phyloP scores from a whole-genome alignment of 1,284 basidiomycete genomes.

The Trichosporon ovoides region DNA sequence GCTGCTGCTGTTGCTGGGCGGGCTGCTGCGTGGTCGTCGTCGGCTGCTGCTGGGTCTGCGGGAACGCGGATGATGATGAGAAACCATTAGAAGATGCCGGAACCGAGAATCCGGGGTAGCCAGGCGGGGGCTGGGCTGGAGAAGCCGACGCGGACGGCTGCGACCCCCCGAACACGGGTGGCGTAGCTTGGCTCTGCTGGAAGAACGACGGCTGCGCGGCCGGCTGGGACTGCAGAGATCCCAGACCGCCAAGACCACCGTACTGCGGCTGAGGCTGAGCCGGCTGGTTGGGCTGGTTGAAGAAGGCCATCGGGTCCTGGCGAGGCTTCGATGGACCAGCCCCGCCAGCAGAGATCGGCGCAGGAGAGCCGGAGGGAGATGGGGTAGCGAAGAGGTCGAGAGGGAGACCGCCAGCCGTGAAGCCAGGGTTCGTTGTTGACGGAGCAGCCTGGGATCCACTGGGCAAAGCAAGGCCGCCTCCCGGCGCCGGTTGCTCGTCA shows the following conservation, averaged over 20 bases:
- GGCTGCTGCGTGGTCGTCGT: slow-evolving; percentile 4
- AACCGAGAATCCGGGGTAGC: too few species aligned
- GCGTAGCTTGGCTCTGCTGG: slow-evolving; percentile 13
- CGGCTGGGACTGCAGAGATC: not conserved
- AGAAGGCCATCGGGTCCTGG: slow-evolving; percentile 47
- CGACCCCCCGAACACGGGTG: slow-evolving; percentile 4
- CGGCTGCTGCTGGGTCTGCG: slow-evolving; percentile 13
- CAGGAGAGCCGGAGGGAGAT: slow-evolving; percentile 31
- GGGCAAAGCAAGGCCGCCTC: slow-evolving; percentile 42
- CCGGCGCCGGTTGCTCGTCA: slow-evolving; percentile 29
- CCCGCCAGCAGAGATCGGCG: slow-evolving; percentile 11
- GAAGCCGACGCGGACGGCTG: slow-evolving; percentile 12
- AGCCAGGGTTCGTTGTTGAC: slow-evolving; percentile 23
- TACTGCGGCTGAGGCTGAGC: slow-evolving; percentile 15
- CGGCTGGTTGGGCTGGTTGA: slow-evolving; percentile 26
- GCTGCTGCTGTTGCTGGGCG: slow-evolving; percentile 16
- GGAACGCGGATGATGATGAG: slow-evolving; percentile 10
- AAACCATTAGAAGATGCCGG: slow-evolving; percentile 4
- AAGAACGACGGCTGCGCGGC: slow-evolving; percentile 11
- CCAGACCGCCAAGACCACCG: slow-evolving; percentile 10
- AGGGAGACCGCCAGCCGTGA: slow-evolving; percentile 43
- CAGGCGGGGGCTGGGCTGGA: too few species aligned
- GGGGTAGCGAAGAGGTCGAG: slow-evolving; percentile 47
- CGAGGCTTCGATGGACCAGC: slow-evolving; percentile 15
- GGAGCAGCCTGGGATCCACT: slow-evolving; percentile 24